phyloP scores from a whole-genome alignment of 306 rosid genomes.

The Styphnolobium japonicum region DNA sequence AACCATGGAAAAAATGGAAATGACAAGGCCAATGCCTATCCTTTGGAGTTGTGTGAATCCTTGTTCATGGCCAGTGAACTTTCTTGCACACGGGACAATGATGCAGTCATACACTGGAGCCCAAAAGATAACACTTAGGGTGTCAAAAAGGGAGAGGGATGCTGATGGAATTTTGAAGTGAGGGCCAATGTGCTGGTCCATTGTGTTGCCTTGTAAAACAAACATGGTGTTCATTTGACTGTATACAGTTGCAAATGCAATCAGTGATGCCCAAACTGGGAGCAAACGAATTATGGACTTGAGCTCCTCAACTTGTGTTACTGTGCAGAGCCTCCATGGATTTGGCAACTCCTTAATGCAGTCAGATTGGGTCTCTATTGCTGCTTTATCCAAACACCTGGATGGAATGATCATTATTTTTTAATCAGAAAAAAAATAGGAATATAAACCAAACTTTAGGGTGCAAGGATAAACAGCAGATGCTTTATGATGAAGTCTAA shows the following conservation, averaged over 20 bases:
- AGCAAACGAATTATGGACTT: slow-evolving; percentile 60
- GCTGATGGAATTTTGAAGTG: slow-evolving; percentile 76
- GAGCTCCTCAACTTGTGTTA: slow-evolving; percentile 87
- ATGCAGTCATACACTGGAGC: slow-evolving; percentile 55
- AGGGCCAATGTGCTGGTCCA: slow-evolving; percentile 77
- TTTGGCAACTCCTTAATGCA: slow-evolving; percentile 21
- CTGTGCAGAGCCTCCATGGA: slow-evolving; percentile 80
- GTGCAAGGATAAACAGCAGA: background rate
- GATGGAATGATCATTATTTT: slow-evolving; percentile 22
- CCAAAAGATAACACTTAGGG: slow-evolving; percentile 82
- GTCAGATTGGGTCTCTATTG: slow-evolving; percentile 47
- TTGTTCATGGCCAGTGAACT: slow-evolving; percentile 59
- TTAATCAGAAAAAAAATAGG: background rate
- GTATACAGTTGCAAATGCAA: slow-evolving; percentile 69
- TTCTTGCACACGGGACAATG: slow-evolving; percentile 60
- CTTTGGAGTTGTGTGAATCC: slow-evolving; percentile 82
- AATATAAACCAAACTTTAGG: background rate
- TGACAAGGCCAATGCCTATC: slow-evolving; percentile 74
- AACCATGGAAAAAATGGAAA: slow-evolving; percentile 66
- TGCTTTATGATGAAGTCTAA: background rate
- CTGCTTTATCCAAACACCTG: slow-evolving; percentile 83
- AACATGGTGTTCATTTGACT: slow-evolving; percentile 90
- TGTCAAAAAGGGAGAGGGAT: slow-evolving; percentile 76
- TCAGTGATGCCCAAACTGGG: slow-evolving; percentile 84
- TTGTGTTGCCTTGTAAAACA: slow-evolving; percentile 78